A percentile compares a stretch with the other conserved stretches of the same genome.
phyloP scores from a whole-genome alignment of 371 early-diverging fungal genomes.

The Mortierella sp. region DNA sequence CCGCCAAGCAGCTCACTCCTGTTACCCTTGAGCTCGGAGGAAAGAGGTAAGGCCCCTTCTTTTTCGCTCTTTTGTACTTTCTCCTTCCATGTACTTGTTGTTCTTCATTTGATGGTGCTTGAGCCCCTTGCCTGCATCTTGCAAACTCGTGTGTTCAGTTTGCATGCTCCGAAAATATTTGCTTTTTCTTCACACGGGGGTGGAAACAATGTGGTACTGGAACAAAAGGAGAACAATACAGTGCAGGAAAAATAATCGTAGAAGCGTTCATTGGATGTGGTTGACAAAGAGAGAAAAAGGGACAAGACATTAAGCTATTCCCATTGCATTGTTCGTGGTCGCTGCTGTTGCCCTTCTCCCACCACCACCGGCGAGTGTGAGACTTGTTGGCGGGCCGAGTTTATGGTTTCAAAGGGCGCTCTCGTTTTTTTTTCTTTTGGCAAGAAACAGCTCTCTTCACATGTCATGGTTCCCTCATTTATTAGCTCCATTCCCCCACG shows the following conservation, averaged over 20 bases:
- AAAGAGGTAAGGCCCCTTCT: slow-evolving; percentile 72
- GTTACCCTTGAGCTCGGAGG: slow-evolving; percentile 93
- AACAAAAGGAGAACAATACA: background rate
- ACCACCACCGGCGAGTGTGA: background rate
- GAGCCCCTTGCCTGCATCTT: background rate
- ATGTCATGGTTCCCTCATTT: slow-evolving; percentile 4
- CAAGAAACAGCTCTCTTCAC: slow-evolving; percentile 11
- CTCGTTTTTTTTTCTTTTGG: background rate
- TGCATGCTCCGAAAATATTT: background rate
- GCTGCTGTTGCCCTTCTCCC: background rate
- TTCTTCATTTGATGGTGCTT: background rate
- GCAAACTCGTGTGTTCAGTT: background rate
- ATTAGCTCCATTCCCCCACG: background rate
- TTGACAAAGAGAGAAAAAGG: background rate
- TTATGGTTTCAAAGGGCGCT: slow-evolving; percentile 9
- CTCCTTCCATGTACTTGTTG: background rate
- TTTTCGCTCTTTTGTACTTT: background rate
- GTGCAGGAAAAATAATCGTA: background rate
- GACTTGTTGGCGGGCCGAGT: background rate
- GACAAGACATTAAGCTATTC: background rate
- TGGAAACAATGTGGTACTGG: slow-evolving; percentile 76
- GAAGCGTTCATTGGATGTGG: background rate
- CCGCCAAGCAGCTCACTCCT: slow-evolving; percentile 82
- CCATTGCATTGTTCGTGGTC: background rate
- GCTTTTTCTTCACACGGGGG: slow-evolving; percentile 39